Evolutionary conservation across 192 early-diverging fungal genomes (phyloP).

Genomic region (Coemansia sp.): DNA sequence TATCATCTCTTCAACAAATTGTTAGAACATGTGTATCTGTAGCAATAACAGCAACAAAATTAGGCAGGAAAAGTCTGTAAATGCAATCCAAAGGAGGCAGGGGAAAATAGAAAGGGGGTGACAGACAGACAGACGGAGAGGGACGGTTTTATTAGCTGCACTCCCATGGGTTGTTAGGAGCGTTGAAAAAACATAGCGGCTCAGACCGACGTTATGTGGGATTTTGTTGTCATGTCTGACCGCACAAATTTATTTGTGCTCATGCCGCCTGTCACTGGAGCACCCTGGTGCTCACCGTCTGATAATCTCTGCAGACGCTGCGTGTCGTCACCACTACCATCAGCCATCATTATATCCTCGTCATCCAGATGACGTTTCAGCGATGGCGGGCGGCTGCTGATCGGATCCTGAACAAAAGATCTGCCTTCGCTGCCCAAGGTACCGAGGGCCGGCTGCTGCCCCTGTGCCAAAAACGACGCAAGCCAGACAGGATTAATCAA

Average conservation of each 20-base stretch:
- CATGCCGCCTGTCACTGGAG: constrained; percentile 9
- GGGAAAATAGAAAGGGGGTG: background rate
- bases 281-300: constrained; percentile 19
- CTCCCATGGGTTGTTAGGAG: too few relatives aligned
- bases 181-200: too few relatives aligned
- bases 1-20: background rate
- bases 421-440: background rate
- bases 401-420: background rate
- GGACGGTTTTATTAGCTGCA: too few relatives aligned
- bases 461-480: constrained; percentile 38
- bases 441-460: constrained; percentile 11
- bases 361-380: constrained; percentile 47
- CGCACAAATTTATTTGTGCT: constrained; percentile 37
- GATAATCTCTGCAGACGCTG: constrained; percentile 18
- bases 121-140: too few relatives aligned
- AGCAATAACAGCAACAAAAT: background rate
- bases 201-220: constrained; percentile 28
- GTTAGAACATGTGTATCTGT: background rate
- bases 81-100: constrained; percentile 1
- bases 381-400: constrained; percentile 15
- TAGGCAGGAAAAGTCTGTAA: background rate
- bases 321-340: constrained; percentile 17
- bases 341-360: constrained; percentile 16
- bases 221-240: constrained; percentile 23
- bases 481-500: constrained; percentile 34